These are phyloP conservation scores for Solioccasus polychromus DNA, from an alignment of 768 basidiomycete genomes.

Conservation along the genomic window DNA sequence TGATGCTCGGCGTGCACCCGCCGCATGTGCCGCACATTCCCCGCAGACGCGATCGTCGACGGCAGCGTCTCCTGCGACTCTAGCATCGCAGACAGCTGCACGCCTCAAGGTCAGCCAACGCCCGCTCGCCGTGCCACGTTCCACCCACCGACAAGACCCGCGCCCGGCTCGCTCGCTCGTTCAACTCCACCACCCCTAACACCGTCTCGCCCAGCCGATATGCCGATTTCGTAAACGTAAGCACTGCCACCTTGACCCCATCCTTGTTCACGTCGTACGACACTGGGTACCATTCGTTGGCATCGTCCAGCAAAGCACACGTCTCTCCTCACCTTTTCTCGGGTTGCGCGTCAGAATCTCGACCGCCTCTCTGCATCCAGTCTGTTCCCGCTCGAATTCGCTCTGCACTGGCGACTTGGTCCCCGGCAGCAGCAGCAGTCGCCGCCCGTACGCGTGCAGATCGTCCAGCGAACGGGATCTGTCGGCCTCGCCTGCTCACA, in stretches of 20 bases:
- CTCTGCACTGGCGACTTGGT: constrained; percentile 21
- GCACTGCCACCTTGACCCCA: constrained; percentile 80
- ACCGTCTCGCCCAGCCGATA: constrained; percentile 93
- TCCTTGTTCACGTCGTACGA: constrained; percentile 97
- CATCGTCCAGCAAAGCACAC: neutral
- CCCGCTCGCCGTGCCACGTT: neutral
- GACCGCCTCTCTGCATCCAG: constrained; percentile 78
- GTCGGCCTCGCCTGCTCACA: constrained; percentile 13
- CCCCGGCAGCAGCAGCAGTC: constrained; percentile 37
- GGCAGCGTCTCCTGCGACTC: constrained; percentile 88
- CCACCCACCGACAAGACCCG: constrained; percentile 78
- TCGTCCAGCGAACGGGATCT: constrained; percentile 38
- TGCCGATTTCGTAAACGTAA: constrained; percentile 90
- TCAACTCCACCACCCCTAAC: constrained; percentile 83
- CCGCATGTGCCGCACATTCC: constrained; percentile 51
- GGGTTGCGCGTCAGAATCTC: constrained; percentile 88
- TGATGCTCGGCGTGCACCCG: constrained; percentile 87
- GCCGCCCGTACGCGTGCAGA: constrained; percentile 51
- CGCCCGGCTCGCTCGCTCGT: constrained; percentile 62
- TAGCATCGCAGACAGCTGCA: constrained; percentile 83
- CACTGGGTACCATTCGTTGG: constrained; percentile 40
- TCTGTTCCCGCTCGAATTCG: constrained; percentile 42
- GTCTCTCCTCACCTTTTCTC: constrained; percentile 65
- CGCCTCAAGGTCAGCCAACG: too few species aligned
- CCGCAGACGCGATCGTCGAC: constrained; percentile 47